Percentiles rank a stretch among this genome's conserved stretches.
Evolutionary conservation across 1,284 basidiomycete species (phyloP).

Genomic region (Cerioporus squamosus): DNA sequence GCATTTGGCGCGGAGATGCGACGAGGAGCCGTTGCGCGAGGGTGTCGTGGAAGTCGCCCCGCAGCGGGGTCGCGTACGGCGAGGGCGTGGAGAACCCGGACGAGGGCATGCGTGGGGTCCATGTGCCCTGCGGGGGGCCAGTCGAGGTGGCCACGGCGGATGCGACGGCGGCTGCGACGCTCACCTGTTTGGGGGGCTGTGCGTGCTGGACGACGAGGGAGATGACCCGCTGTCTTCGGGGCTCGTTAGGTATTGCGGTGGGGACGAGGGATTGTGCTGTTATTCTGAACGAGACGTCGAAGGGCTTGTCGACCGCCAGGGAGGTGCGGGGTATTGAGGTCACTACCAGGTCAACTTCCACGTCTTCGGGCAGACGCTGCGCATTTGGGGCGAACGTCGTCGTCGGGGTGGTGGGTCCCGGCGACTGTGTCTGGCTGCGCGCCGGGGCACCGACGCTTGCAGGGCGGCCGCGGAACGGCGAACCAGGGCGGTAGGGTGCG

Average conservation of each 20-base stretch:
- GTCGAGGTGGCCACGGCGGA: constrained; percentile 21
- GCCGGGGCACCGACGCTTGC: constrained; percentile 39
- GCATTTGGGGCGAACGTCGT: constrained; percentile 24
- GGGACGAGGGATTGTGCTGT: constrained; percentile 49
- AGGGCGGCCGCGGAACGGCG: constrained; percentile 47
- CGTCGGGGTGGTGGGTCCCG: constrained; percentile 30
- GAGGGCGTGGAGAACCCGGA: constrained; percentile 54
- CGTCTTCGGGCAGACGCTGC: constrained; percentile 36
- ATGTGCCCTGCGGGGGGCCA: constrained; percentile 35
- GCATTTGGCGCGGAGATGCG: constrained; percentile 40
- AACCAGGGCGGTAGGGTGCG: constrained; percentile 43
- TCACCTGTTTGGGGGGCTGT: constrained; percentile 38
- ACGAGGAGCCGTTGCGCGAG: constrained; percentile 52
- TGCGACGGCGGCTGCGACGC: constrained; percentile 27
- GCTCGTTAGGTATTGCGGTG: constrained; percentile 28
- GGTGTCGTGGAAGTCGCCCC: constrained; percentile 49
- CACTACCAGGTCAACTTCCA: constrained; percentile 66
- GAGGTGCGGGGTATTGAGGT: constrained; percentile 49
- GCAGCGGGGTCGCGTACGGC: constrained; percentile 42
- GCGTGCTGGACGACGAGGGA: constrained; percentile 69
- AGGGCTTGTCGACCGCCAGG: constrained; percentile 58
- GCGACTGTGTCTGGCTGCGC: constrained; percentile 52
- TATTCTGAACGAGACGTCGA: constrained; percentile 56
- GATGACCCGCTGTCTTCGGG: constrained; percentile 44
- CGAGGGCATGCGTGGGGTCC: constrained; percentile 49